Percentiles rank a stretch among this genome's conserved stretches.
phyloP scores from a whole-genome alignment of 2,329 filamentous ascomycete species.

The Tolypocladium inflatum region DNA sequence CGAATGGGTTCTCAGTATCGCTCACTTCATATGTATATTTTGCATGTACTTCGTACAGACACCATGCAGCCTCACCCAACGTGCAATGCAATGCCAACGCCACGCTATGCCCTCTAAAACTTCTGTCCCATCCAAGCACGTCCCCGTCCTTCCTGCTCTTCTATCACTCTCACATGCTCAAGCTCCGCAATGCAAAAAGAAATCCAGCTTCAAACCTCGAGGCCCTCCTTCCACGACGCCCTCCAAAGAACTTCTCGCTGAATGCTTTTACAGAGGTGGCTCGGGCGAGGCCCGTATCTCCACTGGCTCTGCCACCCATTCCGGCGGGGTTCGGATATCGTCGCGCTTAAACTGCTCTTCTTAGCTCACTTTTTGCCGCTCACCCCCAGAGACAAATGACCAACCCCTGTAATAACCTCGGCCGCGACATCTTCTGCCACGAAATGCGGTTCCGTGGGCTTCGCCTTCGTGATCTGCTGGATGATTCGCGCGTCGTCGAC shows the following conservation, averaged over 20 bases:
- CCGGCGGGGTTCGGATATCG: slow-evolving; percentile 3
- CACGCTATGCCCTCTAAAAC: slow-evolving; percentile 19
- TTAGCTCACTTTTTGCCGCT: slow-evolving; percentile 22
- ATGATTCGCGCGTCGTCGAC: slow-evolving; percentile 8
- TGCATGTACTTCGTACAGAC: not conserved
- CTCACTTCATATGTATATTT: not conserved
- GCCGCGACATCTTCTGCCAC: slow-evolving; percentile 38
- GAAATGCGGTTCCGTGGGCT: slow-evolving; percentile 7
- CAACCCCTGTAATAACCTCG: slow-evolving; percentile 51
- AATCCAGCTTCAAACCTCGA: not conserved
- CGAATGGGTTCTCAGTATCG: not conserved
- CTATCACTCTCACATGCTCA: not conserved
- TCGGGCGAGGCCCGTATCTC: slow-evolving; percentile 14
- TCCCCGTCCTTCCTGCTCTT: not conserved
- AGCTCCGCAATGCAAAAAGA: not conserved
- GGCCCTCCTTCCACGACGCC: not conserved
- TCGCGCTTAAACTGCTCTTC: slow-evolving; percentile 8
- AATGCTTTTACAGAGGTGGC: not conserved
- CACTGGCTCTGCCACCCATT: slow-evolving; percentile 14
- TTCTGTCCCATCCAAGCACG: not conserved
- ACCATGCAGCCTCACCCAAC: not conserved
- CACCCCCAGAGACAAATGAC: slow-evolving; percentile 39
- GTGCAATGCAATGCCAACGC: slow-evolving; percentile 16
- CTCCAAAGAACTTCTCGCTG: not conserved
- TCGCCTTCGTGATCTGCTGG: slow-evolving; percentile 6